Base-by-base conservation (phyloP, 177 flowering plant species). In the Vitis hybrid region DNA sequence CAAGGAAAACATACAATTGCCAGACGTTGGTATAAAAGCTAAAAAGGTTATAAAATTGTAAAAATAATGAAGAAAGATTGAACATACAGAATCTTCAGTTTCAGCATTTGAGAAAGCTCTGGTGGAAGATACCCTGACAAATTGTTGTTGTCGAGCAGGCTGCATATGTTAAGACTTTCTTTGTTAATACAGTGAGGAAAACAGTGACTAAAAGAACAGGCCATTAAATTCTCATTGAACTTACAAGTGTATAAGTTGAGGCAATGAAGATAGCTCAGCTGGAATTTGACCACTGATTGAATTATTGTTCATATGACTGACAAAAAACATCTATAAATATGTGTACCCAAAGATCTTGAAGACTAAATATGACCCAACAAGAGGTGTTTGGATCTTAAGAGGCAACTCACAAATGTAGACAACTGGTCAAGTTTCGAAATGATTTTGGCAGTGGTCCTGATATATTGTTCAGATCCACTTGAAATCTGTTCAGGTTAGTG, bases 231-330 rank as follows among this genome's bases (percentile, higher is more conserved):
- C 7, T 17, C 14, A 11, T 9, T n/a, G 66, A 64, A 68, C 88
- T 82, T 67, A 83, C 84, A 85, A 68, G 73, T 85, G 88, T 52
- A 79, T 54, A 48, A 83, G 78, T 0, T 8, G 55, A 5, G 81
- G 75, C 56, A 85, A 55, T 48, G 21, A 48, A 30, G 78, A 77
- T 24, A 84, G 74, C 75, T 84, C 84, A 1, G 73, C 71, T 35
- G 89, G 89, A 52, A 85, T 80, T 68, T 66, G 78, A 24, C 87
- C 87, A 66, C 82, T 83, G 58, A 83, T 68, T 46, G 86, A 83
- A 63, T 83, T 85, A 74, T 85, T 83, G 65, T 79, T 83, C 86
- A 81, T 75, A 57, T 84, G 87, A 65, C 87, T 82, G 84, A 50
- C 62, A 50, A 61, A 50, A 46, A 63, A 63, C 46, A 50, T 11